A percentile compares a stretch with the other conserved stretches of the same genome.
Evolutionary conservation across 352 stramenopile species (phyloP).

Genomic region (Phytophthora quininea): DNA sequence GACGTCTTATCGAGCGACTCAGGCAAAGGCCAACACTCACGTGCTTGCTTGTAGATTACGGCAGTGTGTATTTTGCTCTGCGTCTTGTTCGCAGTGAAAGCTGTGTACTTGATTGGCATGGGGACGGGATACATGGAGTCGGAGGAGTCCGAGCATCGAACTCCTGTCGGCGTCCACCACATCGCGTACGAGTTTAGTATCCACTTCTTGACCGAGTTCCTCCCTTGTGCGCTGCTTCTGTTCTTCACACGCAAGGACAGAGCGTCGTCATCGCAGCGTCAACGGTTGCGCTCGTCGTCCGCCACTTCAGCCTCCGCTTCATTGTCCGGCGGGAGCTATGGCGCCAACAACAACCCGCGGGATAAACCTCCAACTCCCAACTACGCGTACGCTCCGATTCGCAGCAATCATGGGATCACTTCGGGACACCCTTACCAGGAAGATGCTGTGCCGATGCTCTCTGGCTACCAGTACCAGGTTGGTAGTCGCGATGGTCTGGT

Average conservation of each 20-base stretch:
- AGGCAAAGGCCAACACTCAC: too few species aligned
- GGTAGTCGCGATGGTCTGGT: background rate
- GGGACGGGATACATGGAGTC: conserved; percentile 65
- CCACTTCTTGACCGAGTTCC: conserved; percentile 77
- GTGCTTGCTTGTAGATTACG: conserved; percentile 59
- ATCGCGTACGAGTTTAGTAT: conserved; percentile 77
- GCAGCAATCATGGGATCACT: conserved; percentile 38
- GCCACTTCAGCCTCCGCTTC: conserved; percentile 34
- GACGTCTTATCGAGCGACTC: too few species aligned
- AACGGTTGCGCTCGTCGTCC: conserved; percentile 33
- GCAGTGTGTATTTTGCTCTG: conserved; percentile 75
- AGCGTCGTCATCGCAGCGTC: conserved; percentile 24
- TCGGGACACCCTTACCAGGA: conserved; percentile 47
- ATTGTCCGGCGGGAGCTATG: conserved; percentile 41
- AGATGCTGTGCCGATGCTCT: conserved; percentile 57
- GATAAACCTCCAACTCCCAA: conserved; percentile 51
- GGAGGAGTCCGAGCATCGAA: conserved; percentile 66
- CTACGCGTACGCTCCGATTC: conserved; percentile 42
- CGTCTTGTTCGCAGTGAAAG: conserved; percentile 70
- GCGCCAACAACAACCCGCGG: conserved; percentile 26
- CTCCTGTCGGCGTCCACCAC: conserved; percentile 65
- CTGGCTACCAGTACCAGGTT: conserved; percentile 74
- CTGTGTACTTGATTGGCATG: conserved; percentile 76
- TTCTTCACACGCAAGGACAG: conserved; percentile 67
- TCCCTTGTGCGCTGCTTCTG: conserved; percentile 68